Evolutionary conservation across 495 filamentous ascomycete genomes (phyloP), one percentile per base, ranked within the genome.

Genomic region (Aspergillus ostianus): DNA sequence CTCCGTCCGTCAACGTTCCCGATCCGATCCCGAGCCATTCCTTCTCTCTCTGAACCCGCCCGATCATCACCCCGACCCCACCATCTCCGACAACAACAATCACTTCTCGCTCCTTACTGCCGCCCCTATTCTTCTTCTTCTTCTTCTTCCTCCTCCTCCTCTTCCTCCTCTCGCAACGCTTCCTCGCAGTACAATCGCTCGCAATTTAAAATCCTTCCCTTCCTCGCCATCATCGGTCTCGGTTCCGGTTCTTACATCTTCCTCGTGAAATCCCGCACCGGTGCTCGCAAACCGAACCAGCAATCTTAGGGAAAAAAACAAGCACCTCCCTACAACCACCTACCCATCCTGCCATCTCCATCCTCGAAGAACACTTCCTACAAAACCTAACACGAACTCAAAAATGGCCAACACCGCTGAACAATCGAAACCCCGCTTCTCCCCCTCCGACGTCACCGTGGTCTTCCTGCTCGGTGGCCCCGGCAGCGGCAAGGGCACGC

Each of bases 401-500:
- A 67, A 67, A 67, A 70, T 71, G 73, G 46, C 65, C 58, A 62
- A 65, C 17, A 53, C 56, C 32, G n/a, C n/a, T n/a, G 44, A 63
- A 27, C 44, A 51, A 48, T 44, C 76, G 26, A 81, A 80, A 50
- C 90, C 94, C 8, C 85, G 91, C 63, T 98, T 96, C 85, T 87
- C 84, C 55, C 79, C 88, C n/a, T 61, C 81, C 51, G 80, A 90
- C 46, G 91, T 93, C 15, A 92, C 92, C 9, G 93, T 98, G 62
- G 80, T 98, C 76, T 85, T 80, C 72, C 75, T 84, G 70, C 75
- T 84, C 19, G 82, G 82, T 48, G 79, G 80, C 27, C 82, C 82
- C 17, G 82, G 82, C 32, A 78, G 76, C 47, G 82, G 83, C 19
- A 85, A 85, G 61, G 83, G 81, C 46, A 85, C 83, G 17, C 94